Base-by-base conservation (phyloP, 148 eudicot genomes). In the Heliosperma pusillum region DNA sequence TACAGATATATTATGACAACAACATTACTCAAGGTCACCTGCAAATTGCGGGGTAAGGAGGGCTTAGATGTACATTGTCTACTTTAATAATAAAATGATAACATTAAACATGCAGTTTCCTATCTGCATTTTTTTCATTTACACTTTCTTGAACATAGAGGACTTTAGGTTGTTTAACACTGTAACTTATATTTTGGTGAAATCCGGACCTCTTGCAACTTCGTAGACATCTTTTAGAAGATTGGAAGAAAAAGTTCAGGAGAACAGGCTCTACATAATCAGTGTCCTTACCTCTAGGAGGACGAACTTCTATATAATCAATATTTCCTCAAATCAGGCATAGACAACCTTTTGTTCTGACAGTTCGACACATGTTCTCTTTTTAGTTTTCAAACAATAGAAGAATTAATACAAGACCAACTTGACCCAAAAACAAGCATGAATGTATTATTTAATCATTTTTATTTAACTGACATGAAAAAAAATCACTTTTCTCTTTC, bases 121-220 rank as follows among this genome's bases (percentile, higher is more conserved):
- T 40, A 67, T 67, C 70, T 67, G 16, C 44, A 67, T 47, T 67
- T 67, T n/a, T n/a, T 67, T 13, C 16, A 10, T 27, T 15, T 17
- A 63, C 40, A 19, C 45, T 36, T 40, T 10, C 45, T 40, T 10
- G 8, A 67, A 40, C 11, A 13, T 26, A 15, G 16, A 30, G 4
- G 36, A 63, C 17, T 26, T 27, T 26, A 15, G 67, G 67, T 63
- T 27, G 67, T 63, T 63, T 5, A 15, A 50, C 17, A 1, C 15
- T 47, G 10, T 7, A 63, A 63, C 67, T 63, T 63, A 63, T 15
- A 3, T 63, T 63, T 63, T 63, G 42, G 22, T 4, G 19, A 27
- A 5, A 13, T 63, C 40, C 40, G 1, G 7, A 27, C 8, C 42
- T 63, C 7, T 15, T 16, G n/a, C 9, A 20, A 17, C 67, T 26